Evolutionary conservation across 768 basidiomycete genomes (phyloP), one percentile per base, ranked within the genome.

Genomic region (Hygrocybe coccinea): DNA sequence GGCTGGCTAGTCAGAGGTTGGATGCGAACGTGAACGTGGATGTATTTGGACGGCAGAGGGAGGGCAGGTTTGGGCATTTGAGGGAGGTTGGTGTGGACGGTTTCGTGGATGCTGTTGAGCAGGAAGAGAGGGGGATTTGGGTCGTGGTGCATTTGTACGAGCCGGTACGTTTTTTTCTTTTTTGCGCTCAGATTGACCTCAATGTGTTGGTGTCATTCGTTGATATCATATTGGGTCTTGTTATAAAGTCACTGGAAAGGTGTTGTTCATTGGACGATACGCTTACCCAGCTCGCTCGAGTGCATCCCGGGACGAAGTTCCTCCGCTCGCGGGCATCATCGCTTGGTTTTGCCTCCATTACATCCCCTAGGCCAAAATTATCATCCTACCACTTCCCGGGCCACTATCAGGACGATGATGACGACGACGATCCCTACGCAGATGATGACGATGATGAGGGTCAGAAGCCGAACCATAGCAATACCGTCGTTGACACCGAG

Each of bases 131-230:
- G 47, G 80, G 79, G 1, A 77, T 84, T 12, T 92, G 87, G 87
- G 87, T 93, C 10, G 83, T 92, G n/a, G 76, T 93, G 19, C 91
- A 93, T 68, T 75, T 93, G 5, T 93, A 91, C 63, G 86, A 91
- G 62, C 76, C 88, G 48, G 90, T 91, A 69, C 62, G 86, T 44
- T 39, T 54, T 41, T 17, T 52, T 37, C 35, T 17, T 41, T 41
- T 56, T 54, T 44, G 34, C 43, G 17, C 41, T 41, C 35, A 35
- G 37, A 47, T 49, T 8, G 8, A 29, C 29, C 29, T 29, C 29
- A 3, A 29, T 29, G 29, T 29, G 29, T 8, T 29, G n/a, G n/a
- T n/a, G n/a, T n/a, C n/a, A n/a, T n/a, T n/a, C n/a, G 29, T 29
- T 29, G 29, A 8, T 29, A 4, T 29, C 8, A 29, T 29, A 8